Evolutionary conservation across 306 rosid genomes (phyloP).

Genomic region (Citrullus amarus): DNA sequence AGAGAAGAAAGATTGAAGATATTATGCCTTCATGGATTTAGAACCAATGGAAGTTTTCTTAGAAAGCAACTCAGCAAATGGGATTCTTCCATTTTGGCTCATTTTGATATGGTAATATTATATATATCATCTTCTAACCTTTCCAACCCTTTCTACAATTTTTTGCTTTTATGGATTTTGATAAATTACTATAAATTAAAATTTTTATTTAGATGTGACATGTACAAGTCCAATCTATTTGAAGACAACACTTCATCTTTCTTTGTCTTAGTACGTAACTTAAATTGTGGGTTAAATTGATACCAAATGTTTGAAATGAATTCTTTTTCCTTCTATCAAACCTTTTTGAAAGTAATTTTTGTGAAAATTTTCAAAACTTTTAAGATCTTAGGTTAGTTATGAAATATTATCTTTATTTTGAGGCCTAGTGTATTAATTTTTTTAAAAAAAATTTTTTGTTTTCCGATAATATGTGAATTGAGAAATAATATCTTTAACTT

Average conservation of each 20-base stretch:
- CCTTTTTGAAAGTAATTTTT: too few species aligned
- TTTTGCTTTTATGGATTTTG: background rate
- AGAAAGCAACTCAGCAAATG: conserved; percentile 75
- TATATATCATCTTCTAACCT: too few species aligned
- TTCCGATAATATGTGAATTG: too few species aligned
- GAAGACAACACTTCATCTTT: background rate
- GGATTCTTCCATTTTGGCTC: conserved; percentile 60
- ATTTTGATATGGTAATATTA: conserved; percentile 45
- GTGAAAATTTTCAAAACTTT: too few species aligned
- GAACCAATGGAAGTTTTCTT: conserved; percentile 73
- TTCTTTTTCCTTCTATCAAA: too few species aligned
- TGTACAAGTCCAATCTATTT: background rate
- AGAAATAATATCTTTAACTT: too few species aligned
- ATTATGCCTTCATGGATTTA: conserved; percentile 83
- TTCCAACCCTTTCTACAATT: background rate
- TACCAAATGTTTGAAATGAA: too few species aligned
- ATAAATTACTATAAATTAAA: background rate
- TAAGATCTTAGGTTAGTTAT: too few species aligned
- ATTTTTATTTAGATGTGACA: background rate
- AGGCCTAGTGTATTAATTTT: too few species aligned
- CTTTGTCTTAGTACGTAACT: background rate
- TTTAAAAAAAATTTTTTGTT: too few species aligned
- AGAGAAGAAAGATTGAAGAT: conserved; percentile 46
- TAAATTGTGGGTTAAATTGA: background rate
- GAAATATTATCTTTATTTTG: too few species aligned